phyloP scores from a whole-genome alignment of 2,329 filamentous ascomycete species.

The Albifimbria verrucaria region DNA sequence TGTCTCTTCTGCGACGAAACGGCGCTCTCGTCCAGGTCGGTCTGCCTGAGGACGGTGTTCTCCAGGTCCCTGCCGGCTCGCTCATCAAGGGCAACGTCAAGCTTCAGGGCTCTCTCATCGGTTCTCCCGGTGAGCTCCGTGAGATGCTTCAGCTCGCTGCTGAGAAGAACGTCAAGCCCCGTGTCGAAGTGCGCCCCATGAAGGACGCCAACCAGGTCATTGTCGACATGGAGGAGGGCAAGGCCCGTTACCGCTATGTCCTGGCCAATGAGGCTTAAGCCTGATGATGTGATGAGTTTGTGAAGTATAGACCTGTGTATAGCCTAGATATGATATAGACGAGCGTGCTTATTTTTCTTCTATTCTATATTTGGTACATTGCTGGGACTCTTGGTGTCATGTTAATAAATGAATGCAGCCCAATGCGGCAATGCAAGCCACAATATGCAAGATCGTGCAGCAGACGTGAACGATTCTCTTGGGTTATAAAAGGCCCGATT shows the following conservation, averaged over 20 bases:
- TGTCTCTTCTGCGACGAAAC: slow-evolving; percentile 40
- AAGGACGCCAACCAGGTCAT: slow-evolving; percentile 51
- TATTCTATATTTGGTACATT: neutral
- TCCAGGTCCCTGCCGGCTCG: slow-evolving; percentile 2
- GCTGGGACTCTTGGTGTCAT: no score
- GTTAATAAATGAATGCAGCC: no score
- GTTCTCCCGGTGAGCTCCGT: slow-evolving; percentile 51
- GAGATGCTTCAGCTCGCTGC: slow-evolving; percentile 58
- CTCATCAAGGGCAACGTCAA: slow-evolving; percentile 17
- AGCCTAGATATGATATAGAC: neutral
- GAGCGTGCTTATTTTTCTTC: neutral
- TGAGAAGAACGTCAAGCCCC: slow-evolving; percentile 52
- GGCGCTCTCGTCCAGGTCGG: slow-evolving; percentile 61
- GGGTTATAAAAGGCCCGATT: no score
- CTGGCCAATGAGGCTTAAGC: slow-evolving; percentile 32
- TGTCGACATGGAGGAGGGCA: slow-evolving; percentile 51
- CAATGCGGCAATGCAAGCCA: no score
- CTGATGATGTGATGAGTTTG: neutral
- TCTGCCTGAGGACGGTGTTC: slow-evolving; percentile 38
- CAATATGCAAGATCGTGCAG: no score
- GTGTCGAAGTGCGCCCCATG: slow-evolving; percentile 52
- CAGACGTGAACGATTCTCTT: no score
- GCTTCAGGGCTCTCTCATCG: slow-evolving; percentile 43
- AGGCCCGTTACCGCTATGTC: slow-evolving; percentile 45
- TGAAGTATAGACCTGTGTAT: no score